Base-by-base conservation (phyloP, 2,329 filamentous ascomycete genomes). In the Penicillium sumatraense region DNA sequence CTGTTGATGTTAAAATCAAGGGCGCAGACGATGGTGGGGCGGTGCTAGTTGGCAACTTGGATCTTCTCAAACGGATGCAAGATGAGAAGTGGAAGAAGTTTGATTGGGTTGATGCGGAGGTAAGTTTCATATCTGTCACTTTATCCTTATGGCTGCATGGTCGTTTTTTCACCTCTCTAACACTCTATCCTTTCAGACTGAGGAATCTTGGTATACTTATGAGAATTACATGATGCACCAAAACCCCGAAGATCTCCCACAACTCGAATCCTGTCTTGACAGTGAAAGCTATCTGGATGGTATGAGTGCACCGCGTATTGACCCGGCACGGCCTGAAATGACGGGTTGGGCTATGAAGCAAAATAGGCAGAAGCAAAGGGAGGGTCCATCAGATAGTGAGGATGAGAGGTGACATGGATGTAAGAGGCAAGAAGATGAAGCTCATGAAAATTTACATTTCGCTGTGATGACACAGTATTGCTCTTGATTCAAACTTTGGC, bases 1-100 rank as follows among this genome's bases (percentile, higher is more conserved):
- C 90, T 14, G 90, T 96, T 65, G 89, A 95, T 73, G 90, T 96
- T 79, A 91, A 90, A 26, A 87, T 96, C 68, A 96, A 96, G 79
- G 86, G 87, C 33, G 84, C 86, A 1, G 84, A 86, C 44, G 86
- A 89, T 63, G 86, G 86, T 53, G 88, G 89, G 49, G 79, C 80
- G 42, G 80, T 85, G 52, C 81, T 85, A 11, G 86, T 85, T 21
- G 84, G 89, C 62, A 93, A 95, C 89, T 80, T 87, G 84, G 58
- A 89, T 68, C 86, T 91, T 26, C 83, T 98, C 60, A 86, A 89
- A 64, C 78, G 82, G 41, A 91, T 96, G 40, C 90, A 96, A 76
- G 84, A 86, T 49, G 93, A 99, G 71, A 79, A 82, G 53, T 99
- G 95, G 95, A 84, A 86, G 61, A 84, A 82, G 58, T 83, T 96